Conservation (phyloP, 495 filamentous ascomycete species). For the Geopyxis carbonaria region DNA sequence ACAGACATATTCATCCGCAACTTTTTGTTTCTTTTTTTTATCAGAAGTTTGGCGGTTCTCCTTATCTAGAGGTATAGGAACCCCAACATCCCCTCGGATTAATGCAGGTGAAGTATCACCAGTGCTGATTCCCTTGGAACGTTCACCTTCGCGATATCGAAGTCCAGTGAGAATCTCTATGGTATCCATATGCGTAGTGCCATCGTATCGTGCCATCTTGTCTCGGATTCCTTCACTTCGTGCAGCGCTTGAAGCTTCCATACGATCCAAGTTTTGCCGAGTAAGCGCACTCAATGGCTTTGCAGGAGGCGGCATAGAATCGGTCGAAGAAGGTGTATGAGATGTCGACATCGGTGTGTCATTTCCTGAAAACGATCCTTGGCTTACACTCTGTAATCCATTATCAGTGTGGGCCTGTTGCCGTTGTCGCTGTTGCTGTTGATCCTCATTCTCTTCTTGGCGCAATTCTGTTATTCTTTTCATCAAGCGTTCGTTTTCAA, state of each 20-base stretch:
- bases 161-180: constrained; percentile 92
- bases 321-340: constrained; percentile 19
- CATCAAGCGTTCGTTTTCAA: constrained; percentile 79
- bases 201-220: constrained; percentile 60
- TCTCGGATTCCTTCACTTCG: constrained; percentile 57
- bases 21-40: constrained; percentile 75
- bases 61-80: constrained; percentile 63
- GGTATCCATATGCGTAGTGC: constrained; percentile 58
- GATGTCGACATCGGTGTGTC: constrained; percentile 17
- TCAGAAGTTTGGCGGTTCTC: constrained; percentile 54
- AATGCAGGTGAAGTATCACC: constrained; percentile 62
- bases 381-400: background rate
- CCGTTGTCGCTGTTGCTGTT: constrained; percentile 31
- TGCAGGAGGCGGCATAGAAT: constrained; percentile 51
- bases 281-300: constrained; percentile 47
- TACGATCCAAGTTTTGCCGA: constrained; percentile 62
- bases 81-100: constrained; percentile 71
- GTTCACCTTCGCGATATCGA: constrained; percentile 73
- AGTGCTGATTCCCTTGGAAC: constrained; percentile 75
- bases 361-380: constrained; percentile 10
- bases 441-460: constrained; percentile 70
- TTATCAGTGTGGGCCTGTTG: constrained; percentile 8
- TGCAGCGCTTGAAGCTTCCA: constrained; percentile 45
- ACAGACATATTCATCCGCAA: constrained; percentile 87
- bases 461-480: constrained; percentile 72